These are phyloP conservation scores for Meyerozyma athensensis DNA, from an alignment of 1,139 yeast genomes.

Conservation along the genomic window DNA sequence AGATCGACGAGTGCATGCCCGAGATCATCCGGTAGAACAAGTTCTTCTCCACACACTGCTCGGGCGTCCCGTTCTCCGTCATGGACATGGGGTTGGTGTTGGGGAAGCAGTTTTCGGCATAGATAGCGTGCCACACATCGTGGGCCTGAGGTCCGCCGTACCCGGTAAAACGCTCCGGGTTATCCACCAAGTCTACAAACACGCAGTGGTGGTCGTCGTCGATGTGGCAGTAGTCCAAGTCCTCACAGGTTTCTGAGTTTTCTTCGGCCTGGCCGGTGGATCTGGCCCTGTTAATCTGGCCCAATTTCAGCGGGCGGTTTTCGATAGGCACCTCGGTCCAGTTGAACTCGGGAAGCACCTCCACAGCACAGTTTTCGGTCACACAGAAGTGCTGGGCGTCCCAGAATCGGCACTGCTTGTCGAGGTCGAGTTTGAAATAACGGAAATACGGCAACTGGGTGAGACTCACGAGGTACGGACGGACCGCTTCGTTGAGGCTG, in stretches of 20 bases:
- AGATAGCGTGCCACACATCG: slow-evolving; percentile 91
- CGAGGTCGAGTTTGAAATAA: slow-evolving; percentile 81
- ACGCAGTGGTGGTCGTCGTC: slow-evolving; percentile 65
- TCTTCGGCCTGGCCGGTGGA: slow-evolving; percentile 13
- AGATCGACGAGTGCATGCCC: slow-evolving; percentile 95
- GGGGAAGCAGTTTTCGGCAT: slow-evolving; percentile 84
- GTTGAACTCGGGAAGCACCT: slow-evolving; percentile 50
- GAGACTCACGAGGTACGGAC: slow-evolving; percentile 51
- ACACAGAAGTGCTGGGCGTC: slow-evolving; percentile 83
- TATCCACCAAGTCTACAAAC: slow-evolving; percentile 77
- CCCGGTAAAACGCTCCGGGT: slow-evolving; percentile 96
- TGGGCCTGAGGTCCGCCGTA: slow-evolving; percentile 90
- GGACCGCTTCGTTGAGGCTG: slow-evolving; percentile 28
- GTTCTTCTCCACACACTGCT: slow-evolving; percentile 75
- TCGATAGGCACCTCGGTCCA: slow-evolving; percentile 67
- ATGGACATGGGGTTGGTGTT: slow-evolving; percentile 42
- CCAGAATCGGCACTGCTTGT: slow-evolving; percentile 87
- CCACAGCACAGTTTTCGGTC: slow-evolving; percentile 91
- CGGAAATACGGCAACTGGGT: slow-evolving; percentile 74
- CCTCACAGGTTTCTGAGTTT: slow-evolving; percentile 25
- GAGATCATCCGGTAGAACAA: slow-evolving; percentile 81
- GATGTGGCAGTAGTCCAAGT: slow-evolving; percentile 55
- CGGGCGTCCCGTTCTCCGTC: slow-evolving; percentile 32
- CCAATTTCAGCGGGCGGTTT: slow-evolving; percentile 72
- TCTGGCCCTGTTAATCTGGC: slow-evolving; percentile 33